Conservation (phyloP, 192 early-diverging fungal genomes). For the Podila clonocystis region DNA sequence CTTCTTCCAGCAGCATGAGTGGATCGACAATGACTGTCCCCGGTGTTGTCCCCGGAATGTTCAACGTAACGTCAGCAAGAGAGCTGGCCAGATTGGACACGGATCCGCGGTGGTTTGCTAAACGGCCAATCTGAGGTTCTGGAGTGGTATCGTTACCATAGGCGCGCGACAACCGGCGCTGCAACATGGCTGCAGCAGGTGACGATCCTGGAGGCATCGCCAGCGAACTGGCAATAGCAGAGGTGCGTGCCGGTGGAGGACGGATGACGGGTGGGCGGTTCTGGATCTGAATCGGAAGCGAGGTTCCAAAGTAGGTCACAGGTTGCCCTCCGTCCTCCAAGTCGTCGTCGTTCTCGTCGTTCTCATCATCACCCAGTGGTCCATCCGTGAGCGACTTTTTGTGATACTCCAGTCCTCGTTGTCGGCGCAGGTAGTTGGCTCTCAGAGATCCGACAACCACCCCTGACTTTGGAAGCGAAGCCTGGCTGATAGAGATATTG, state of each 20-base stretch:
- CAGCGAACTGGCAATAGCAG: constrained; percentile 28
- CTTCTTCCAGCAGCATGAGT: constrained; percentile 48
- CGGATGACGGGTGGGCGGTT: constrained; percentile 4
- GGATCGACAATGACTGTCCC: constrained; percentile 36
- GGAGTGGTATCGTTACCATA: constrained; percentile 20
- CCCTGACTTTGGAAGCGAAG: constrained; percentile 19
- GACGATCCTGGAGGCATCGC: constrained; percentile 45
- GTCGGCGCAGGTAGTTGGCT: constrained; percentile 37
- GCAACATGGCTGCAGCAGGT: constrained; percentile 47
- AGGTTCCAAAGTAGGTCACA: constrained; percentile 26
- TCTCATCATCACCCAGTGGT: constrained; percentile 11
- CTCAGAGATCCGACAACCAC: constrained; percentile 42
- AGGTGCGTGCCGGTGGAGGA: constrained; percentile 18
- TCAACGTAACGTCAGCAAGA: constrained; percentile 9
- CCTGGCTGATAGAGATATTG: constrained; percentile 2
- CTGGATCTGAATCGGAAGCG: constrained; percentile 44
- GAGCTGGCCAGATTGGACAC: constrained; percentile 13
- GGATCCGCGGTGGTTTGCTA: neutral
- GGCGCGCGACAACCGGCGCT: constrained; percentile 39
- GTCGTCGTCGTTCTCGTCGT: constrained; percentile 9
- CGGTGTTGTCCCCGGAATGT: neutral
- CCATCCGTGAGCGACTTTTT: constrained; percentile 14
- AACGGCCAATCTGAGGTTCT: neutral
- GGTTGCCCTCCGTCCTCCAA: neutral
- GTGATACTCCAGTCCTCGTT: constrained; percentile 28